Evolutionary conservation across 192 early-diverging fungal species (phyloP).

Genomic region (Diversispora epigaea): DNA sequence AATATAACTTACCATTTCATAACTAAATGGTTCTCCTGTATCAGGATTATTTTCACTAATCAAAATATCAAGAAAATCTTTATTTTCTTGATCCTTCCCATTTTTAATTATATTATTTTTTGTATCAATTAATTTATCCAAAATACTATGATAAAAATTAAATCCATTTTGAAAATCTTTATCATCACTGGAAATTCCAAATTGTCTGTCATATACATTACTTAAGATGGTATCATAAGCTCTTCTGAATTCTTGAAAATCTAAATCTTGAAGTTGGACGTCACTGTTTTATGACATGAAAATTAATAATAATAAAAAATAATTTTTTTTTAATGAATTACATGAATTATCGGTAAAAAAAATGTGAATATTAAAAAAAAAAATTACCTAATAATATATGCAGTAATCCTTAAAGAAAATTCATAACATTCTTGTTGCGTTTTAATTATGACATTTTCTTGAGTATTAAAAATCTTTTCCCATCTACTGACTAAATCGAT

Average conservation of each 20-base stretch:
- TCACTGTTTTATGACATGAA: neutral
- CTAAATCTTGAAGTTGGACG: neutral
- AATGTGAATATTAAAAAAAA: neutral
- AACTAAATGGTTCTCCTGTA: constrained; percentile 5
- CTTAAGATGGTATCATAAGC: neutral
- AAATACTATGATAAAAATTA: neutral
- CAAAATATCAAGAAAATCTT: constrained; percentile 16
- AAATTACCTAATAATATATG: neutral
- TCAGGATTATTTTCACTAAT: constrained; percentile 7
- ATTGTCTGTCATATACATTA: constrained; percentile 16
- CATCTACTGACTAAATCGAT: neutral
- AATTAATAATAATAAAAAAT: neutral
- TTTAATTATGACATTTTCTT: neutral
- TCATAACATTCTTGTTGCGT: constrained; percentile 6
- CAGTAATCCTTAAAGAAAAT: neutral
- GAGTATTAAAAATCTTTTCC: neutral
- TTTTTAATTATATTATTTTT: neutral
- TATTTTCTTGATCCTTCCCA: neutral
- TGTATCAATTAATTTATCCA: neutral
- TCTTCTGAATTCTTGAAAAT: neutral
- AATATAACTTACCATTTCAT: neutral
- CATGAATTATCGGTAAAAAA: neutral
- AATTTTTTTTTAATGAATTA: neutral
- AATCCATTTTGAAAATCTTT: neutral
- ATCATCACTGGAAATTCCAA: neutral